Evolutionary conservation across 2,329 filamentous ascomycete species (phyloP).

Genomic region (Cucurbitaria berberidis): DNA sequence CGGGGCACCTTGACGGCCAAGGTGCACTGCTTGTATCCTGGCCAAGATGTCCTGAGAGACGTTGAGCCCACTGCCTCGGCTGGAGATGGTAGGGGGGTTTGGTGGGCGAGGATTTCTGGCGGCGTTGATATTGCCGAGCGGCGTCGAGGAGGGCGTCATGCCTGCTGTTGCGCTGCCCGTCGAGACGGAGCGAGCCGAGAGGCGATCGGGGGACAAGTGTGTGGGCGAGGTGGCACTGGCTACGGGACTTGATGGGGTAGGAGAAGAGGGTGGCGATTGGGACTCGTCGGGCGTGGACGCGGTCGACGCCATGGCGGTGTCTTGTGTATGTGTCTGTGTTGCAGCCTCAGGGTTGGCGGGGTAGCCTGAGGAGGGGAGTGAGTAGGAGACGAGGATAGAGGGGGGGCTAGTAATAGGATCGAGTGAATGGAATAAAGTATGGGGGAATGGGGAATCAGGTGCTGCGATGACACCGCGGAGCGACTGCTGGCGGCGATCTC

Average conservation of each 20-base stretch:
- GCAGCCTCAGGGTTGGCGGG: constrained; percentile 25
- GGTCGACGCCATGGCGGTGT: constrained; percentile 37
- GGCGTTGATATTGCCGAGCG: constrained; percentile 76
- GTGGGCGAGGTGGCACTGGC: constrained; percentile 27
- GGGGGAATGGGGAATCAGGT: constrained; percentile 13
- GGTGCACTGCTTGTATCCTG: constrained; percentile 72
- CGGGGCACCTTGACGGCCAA: constrained; percentile 67
- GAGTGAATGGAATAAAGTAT: constrained; percentile 2
- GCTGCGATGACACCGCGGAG: constrained; percentile 20
- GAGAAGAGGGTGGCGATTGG: constrained; percentile 40
- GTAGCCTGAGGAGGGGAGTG: constrained; percentile 8
- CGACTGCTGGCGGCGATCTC: constrained; percentile 15
- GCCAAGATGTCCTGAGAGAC: constrained; percentile 68
- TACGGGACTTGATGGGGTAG: constrained; percentile 27
- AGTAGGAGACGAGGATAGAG: constrained; percentile 4
- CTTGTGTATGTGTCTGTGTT: constrained; percentile 4
- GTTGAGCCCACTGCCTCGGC: constrained; percentile 58
- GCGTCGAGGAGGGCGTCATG: constrained; percentile 85
- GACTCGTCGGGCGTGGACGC: constrained; percentile 40
- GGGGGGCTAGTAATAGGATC: constrained; percentile 13
- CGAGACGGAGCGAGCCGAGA: constrained; percentile 64
- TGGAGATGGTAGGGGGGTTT: constrained; percentile 51
- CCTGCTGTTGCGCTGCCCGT: constrained; percentile 56
- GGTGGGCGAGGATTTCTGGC: constrained; percentile 60
- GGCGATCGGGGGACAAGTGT: constrained; percentile 50